Percentiles rank a stretch among this genome's conserved stretches.
Conservation (phyloP, 441 rosid species). For the Erodium trifolium region DNA sequence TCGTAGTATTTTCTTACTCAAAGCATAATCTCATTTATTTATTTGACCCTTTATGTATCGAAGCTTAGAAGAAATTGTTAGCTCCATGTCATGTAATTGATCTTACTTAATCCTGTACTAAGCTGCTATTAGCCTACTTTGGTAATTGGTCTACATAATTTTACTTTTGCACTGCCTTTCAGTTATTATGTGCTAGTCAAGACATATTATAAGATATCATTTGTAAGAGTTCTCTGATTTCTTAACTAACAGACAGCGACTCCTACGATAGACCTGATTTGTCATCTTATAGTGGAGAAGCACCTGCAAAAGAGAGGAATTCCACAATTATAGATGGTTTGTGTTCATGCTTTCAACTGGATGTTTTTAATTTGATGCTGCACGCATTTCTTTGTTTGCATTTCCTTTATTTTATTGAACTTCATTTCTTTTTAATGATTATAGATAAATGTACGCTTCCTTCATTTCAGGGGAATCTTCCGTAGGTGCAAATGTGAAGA, state of each 20-base stretch:
- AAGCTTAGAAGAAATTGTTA: too few species aligned
- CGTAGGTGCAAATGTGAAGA: constrained; percentile 31
- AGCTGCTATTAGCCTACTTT: too few species aligned
- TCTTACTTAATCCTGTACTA: too few species aligned
- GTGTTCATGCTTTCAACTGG: constrained; percentile 20
- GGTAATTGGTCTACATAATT: too few species aligned
- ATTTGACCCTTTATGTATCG: too few species aligned
- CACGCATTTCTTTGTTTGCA: background rate
- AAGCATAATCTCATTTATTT: too few species aligned
- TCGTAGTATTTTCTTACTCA: too few species aligned
- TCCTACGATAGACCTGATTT: constrained; percentile 42
- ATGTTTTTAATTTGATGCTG: background rate
- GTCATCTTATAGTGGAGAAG: constrained; percentile 38
- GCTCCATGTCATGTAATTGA: too few species aligned
- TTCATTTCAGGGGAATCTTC: constrained; percentile 34
- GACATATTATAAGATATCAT: background rate
- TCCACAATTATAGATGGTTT: constrained; percentile 43
- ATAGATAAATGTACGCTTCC: constrained; percentile 2
- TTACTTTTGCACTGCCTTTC: too few species aligned
- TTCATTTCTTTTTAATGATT: background rate
- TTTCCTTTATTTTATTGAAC: background rate
- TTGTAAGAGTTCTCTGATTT: background rate
- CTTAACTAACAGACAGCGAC: constrained; percentile 42
- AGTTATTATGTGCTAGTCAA: too few species aligned
- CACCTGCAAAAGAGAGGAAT: constrained; percentile 33